A percentile compares a stretch with the other conserved stretches of the same genome.
Conservation (phyloP, 148 eudicot genomes). For the Salicornia ramosissima region DNA sequence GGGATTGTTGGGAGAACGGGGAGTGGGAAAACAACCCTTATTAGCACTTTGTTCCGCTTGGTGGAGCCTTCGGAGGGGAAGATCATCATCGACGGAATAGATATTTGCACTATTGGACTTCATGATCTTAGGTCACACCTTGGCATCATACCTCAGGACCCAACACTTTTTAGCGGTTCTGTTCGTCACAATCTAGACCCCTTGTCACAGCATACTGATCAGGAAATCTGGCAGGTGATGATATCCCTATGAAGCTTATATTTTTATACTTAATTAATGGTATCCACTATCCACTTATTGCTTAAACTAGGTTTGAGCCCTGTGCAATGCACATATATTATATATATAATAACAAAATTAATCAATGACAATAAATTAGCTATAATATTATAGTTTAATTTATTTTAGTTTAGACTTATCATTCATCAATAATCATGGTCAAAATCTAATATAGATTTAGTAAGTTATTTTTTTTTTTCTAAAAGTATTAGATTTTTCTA, state of each 20-base stretch:
- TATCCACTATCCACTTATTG: neutral
- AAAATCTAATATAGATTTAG: too few relatives aligned
- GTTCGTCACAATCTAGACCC: slow-evolving; percentile 56
- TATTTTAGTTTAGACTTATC: too few relatives aligned
- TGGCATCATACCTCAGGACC: slow-evolving; percentile 59
- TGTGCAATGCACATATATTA: too few relatives aligned
- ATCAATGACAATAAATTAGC: too few relatives aligned
- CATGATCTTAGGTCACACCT: slow-evolving; percentile 56
- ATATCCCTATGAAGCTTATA: neutral
- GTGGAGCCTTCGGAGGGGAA: slow-evolving; percentile 53
- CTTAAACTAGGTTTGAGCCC: neutral
- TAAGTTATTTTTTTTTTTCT: too few relatives aligned
- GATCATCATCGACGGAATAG: slow-evolving; percentile 40
- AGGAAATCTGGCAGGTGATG: slow-evolving; percentile 52
- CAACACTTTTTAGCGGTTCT: slow-evolving; percentile 48
- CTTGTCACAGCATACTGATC: slow-evolving; percentile 44
- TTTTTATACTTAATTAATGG: neutral
- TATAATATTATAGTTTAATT: too few relatives aligned
- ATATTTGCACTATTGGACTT: slow-evolving; percentile 44
- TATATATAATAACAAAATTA: too few relatives aligned
- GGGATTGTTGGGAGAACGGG: slow-evolving; percentile 67
- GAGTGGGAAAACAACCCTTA: slow-evolving; percentile 56
- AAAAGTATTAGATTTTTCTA: too few relatives aligned
- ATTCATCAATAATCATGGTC: too few relatives aligned
- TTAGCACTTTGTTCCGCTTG: slow-evolving; percentile 50